Evolutionary conservation across 2,329 filamentous ascomycete genomes (phyloP).

Genomic region (Byssothecium circinans): DNA sequence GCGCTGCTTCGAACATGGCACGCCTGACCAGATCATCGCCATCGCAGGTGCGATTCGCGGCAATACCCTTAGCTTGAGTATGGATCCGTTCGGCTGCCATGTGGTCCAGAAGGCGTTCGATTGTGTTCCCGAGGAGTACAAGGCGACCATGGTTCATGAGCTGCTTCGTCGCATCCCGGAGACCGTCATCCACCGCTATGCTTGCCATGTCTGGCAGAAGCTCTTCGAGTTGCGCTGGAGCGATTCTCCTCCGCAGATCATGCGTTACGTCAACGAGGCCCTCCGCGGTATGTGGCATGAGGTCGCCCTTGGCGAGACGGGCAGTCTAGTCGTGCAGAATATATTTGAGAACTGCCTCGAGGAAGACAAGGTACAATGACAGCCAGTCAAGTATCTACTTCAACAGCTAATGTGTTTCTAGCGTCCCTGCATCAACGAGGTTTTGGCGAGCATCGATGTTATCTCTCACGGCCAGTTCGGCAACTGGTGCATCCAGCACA

Average conservation of each 20-base stretch:
- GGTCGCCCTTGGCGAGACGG: slow-evolving; percentile 93
- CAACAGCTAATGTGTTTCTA: slow-evolving; percentile 41
- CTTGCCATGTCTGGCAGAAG: slow-evolving; percentile 99
- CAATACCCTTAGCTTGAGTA: slow-evolving; percentile 90
- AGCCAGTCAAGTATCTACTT: background rate
- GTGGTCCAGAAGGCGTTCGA: slow-evolving; percentile 99
- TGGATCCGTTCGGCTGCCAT: slow-evolving; percentile 98
- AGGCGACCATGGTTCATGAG: slow-evolving; percentile 98
- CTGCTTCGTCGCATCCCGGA: slow-evolving; percentile 92
- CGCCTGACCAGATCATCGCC: slow-evolving; percentile 85
- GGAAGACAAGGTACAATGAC: slow-evolving; percentile 79
- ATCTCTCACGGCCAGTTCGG: slow-evolving; percentile 97
- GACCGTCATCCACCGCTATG: slow-evolving; percentile 97
- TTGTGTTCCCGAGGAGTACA: slow-evolving; percentile 95
- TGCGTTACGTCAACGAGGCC: slow-evolving; percentile 97
- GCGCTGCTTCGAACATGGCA: slow-evolving; percentile 97
- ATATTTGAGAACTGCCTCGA: slow-evolving; percentile 99
- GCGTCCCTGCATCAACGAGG: slow-evolving; percentile 97
- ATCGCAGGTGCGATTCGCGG: slow-evolving; percentile 94
- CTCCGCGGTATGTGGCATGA: slow-evolving; percentile 98
- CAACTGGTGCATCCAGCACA: slow-evolving; percentile 99
- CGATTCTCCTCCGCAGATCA: slow-evolving; percentile 92
- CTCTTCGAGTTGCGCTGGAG: slow-evolving; percentile 97
- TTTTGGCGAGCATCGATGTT: slow-evolving; percentile 90
- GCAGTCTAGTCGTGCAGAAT: slow-evolving; percentile 96